Evolutionary conservation across 106 monocot species (phyloP).

Genomic region (Dactylorhiza incarnata): DNA sequence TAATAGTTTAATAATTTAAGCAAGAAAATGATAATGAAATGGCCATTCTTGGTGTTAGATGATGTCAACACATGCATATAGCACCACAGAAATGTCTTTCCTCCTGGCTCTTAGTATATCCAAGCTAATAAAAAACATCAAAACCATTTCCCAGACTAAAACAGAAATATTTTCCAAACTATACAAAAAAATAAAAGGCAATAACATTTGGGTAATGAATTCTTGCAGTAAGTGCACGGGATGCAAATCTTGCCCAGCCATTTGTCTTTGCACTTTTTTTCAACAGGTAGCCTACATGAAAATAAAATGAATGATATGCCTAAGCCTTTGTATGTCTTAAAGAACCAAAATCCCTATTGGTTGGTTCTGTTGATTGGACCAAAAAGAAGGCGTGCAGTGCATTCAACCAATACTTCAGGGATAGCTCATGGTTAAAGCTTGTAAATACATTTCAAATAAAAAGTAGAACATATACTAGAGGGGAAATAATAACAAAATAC

Average conservation of each 20-base stretch:
- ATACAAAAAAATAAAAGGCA: background rate
- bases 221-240: background rate
- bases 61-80: too few relatives aligned
- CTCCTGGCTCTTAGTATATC: constrained; percentile 93
- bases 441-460: background rate
- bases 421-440: background rate
- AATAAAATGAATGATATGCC: background rate
- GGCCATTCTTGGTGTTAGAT: too few relatives aligned
- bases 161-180: background rate
- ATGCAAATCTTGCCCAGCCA: constrained; percentile 70
- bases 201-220: background rate
- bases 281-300: constrained; percentile 44
- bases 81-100: constrained; percentile 94
- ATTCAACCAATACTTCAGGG: background rate
- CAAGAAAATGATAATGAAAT: too few relatives aligned
- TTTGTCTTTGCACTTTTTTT: constrained; percentile 94
- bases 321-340: background rate
- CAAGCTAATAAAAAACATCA: constrained; percentile 41
- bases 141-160: background rate
- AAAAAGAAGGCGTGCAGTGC: background rate
- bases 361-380: background rate
- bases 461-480: constrained; percentile 2
- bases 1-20: too few relatives aligned
- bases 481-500: too few relatives aligned
- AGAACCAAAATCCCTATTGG: background rate